phyloP scores from a whole-genome alignment of 768 basidiomycete species.

The Astraeus odoratus region DNA sequence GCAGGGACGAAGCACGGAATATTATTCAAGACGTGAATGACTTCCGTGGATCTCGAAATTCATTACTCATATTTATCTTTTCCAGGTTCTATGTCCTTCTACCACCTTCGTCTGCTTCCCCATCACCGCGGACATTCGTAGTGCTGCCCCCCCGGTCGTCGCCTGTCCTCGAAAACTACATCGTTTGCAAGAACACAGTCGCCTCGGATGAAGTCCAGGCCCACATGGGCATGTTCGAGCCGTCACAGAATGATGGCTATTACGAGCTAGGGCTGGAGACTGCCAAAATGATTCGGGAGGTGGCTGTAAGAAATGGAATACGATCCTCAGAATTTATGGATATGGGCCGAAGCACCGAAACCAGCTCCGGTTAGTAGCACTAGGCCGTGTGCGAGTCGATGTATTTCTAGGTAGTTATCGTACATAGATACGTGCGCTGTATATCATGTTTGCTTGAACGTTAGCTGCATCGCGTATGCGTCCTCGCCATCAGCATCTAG shows the following conservation, averaged over 20 bases:
- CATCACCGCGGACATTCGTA: constrained; percentile 65
- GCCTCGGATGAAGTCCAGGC: constrained; percentile 76
- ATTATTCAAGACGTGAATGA: constrained; percentile 63
- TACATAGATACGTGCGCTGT: too few relatives aligned
- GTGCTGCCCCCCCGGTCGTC: constrained; percentile 55
- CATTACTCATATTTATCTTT: constrained; percentile 1
- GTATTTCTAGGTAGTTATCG: constrained; percentile 4
- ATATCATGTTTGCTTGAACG: constrained; percentile 33
- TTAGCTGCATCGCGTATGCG: constrained; percentile 84
- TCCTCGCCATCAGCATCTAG: constrained; percentile 93
- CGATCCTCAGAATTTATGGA: not conserved
- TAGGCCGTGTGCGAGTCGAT: constrained; percentile 1
- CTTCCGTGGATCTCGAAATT: not conserved
- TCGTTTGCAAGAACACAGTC: constrained; percentile 56
- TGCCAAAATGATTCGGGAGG: constrained; percentile 55
- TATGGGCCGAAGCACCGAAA: not conserved
- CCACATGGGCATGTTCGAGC: constrained; percentile 85
- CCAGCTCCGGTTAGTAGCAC: constrained; percentile 3
- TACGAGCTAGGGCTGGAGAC: constrained; percentile 74
- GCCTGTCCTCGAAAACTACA: constrained; percentile 46
- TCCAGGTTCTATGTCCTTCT: constrained; percentile 74
- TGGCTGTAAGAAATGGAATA: constrained; percentile 26
- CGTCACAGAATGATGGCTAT: constrained; percentile 81
- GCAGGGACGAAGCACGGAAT: constrained; percentile 59
- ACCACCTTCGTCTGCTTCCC: constrained; percentile 63